Conservation (phyloP, 2,329 filamentous ascomycete species). For the Fusarium tjaetaba region DNA sequence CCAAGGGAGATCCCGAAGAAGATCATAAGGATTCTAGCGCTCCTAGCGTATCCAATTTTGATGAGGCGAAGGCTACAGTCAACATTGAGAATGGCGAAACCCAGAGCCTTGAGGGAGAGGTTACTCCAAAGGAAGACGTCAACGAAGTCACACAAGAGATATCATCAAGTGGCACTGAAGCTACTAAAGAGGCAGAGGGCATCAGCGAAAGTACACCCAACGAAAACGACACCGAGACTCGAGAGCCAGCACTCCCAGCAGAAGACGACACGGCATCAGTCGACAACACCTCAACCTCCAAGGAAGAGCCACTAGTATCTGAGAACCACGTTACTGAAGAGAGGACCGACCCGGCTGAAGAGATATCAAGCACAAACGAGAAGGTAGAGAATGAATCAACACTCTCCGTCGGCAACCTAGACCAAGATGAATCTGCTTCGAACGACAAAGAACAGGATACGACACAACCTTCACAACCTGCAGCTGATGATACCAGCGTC, state of each 20-base stretch:
- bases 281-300: not conserved
- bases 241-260: not conserved
- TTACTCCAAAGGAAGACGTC: not conserved
- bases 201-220: not conserved
- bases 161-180: not conserved
- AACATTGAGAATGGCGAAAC: conserved; percentile 6
- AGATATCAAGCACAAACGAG: not conserved
- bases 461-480: not conserved
- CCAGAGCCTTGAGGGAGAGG: not conserved
- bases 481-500: not conserved
- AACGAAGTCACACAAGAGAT: conserved; percentile 1
- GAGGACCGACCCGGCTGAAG: conserved; percentile 1
- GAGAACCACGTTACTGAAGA: conserved; percentile 4
- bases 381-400: not conserved
- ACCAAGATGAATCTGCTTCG: not conserved
- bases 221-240: not conserved
- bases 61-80: conserved; percentile 11
- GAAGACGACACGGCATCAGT: conserved; percentile 9
- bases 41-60: not conserved
- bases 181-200: conserved; percentile 11
- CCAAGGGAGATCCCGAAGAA: conserved; percentile 1
- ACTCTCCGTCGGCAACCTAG: not conserved
- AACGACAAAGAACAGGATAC: not conserved
- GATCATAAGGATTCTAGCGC: not conserved
- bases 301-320: not conserved